A percentile compares a stretch with the other conserved stretches of the same genome.
Conservation (phyloP, 2,329 filamentous ascomycete species). For the Corinectria fuckeliana region DNA sequence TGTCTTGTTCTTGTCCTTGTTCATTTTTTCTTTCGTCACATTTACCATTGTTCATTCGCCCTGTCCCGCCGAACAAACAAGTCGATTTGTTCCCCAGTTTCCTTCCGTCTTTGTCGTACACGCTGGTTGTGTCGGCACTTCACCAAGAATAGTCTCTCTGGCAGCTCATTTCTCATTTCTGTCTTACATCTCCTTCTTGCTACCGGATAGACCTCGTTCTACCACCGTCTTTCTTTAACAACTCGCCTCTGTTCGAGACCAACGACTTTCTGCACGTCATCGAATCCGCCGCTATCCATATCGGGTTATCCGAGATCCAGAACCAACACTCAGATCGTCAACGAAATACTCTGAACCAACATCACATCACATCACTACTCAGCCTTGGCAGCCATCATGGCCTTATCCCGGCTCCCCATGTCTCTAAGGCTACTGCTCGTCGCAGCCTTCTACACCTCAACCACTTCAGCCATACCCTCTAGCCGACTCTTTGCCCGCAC, state of each 20-base stretch:
- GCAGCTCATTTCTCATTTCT: not conserved
- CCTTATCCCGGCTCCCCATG: slow-evolving; percentile 22
- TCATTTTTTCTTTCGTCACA: slow-evolving; percentile 3
- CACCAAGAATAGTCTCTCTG: not conserved
- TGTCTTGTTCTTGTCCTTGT: not conserved
- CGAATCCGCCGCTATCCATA: not conserved
- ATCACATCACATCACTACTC: not conserved
- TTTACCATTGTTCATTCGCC: not conserved
- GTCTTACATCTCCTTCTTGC: too few species aligned
- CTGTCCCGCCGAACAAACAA: slow-evolving; percentile 25
- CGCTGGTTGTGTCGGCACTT: slow-evolving; percentile 31
- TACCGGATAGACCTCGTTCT: not conserved
- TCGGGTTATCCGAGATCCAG: not conserved
- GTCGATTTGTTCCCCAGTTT: slow-evolving; percentile 22
- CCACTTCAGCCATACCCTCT: slow-evolving; percentile 48
- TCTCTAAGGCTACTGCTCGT: slow-evolving; percentile 48
- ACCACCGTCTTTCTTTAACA: not conserved
- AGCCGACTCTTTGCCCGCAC: slow-evolving; percentile 51
- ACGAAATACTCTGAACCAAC: not conserved
- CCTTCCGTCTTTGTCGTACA: slow-evolving; percentile 16
- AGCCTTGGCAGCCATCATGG: slow-evolving; percentile 22
- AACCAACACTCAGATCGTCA: not conserved
- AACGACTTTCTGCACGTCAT: not conserved
- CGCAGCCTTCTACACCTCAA: slow-evolving; percentile 45
- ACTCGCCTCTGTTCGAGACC: not conserved